Percentiles rank a stretch among this genome's conserved stretches.
Evolutionary conservation across 306 rosid species (phyloP).

Genomic region (Senna tora): DNA sequence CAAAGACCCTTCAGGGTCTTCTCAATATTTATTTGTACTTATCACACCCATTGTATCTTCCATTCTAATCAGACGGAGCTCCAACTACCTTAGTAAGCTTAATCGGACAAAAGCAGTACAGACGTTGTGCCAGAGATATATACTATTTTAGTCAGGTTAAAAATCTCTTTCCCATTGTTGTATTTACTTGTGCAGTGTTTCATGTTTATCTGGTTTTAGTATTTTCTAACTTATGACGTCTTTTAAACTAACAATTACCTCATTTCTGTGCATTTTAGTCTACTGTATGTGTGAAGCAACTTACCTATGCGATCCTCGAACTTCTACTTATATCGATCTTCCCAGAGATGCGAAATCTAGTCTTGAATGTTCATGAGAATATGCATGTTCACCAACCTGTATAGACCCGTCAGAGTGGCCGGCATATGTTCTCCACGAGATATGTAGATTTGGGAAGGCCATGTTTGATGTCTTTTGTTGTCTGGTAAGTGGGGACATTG

Average conservation of each 20-base stretch:
- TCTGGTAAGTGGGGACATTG: slow-evolving; percentile 24
- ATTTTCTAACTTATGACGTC: neutral
- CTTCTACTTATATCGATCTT: slow-evolving; percentile 75
- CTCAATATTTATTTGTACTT: too few relatives aligned
- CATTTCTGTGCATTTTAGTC: slow-evolving; percentile 55
- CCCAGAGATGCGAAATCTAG: slow-evolving; percentile 79
- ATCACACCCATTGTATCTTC: too few relatives aligned
- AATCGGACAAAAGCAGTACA: slow-evolving; percentile 86
- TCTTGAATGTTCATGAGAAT: slow-evolving; percentile 69
- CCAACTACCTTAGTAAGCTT: slow-evolving; percentile 90
- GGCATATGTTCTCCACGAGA: slow-evolving; percentile 34
- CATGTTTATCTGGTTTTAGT: neutral
- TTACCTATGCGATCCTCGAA: slow-evolving; percentile 79
- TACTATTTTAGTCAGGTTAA: slow-evolving; percentile 90
- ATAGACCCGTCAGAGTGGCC: slow-evolving; percentile 43
- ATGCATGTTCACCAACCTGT: slow-evolving; percentile 59
- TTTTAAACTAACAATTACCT: slow-evolving; percentile 26
- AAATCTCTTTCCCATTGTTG: slow-evolving; percentile 34
- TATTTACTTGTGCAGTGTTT: neutral
- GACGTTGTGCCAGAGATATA: slow-evolving; percentile 88
- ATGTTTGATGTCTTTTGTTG: slow-evolving; percentile 4
- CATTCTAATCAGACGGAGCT: slow-evolving; percentile 72
- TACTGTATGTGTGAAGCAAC: slow-evolving; percentile 89
- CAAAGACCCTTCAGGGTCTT: too few relatives aligned
- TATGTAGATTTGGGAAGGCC: slow-evolving; percentile 30